Base-by-base conservation (phyloP, 108 stramenopile genomes). In the Schizochytrium sp. region DNA sequence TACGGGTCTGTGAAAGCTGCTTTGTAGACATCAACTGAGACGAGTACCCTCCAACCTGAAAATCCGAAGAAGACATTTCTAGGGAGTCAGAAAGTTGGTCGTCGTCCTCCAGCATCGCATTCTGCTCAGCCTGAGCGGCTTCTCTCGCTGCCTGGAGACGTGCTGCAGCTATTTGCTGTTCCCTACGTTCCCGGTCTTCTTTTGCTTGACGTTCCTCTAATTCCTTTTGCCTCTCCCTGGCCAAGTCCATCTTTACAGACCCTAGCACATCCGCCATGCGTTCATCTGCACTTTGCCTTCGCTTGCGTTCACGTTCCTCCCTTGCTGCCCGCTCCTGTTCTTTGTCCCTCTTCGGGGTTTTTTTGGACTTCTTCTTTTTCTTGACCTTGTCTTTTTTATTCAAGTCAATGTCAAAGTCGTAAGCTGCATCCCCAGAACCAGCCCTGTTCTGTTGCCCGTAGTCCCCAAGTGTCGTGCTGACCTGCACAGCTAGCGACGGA, bases 41-140 rank as follows among this genome's bases (percentile, higher is more conserved):
- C 5, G 47, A 49, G 76, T 83, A 83, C 50, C 76, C 76, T 0
- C 76, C 76, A 2, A 83, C 76, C 3, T 55, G 47, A 28, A 83
- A 83, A 40, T 83, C 76, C 3, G 76, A 47, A 5, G 76, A 83
- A 12, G 76, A 83, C 76, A 83, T 83, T 2, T 83, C 76, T 5
- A 83, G 76, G 50, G 76, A 83, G 76, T 83, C 76, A 10, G 76
- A 83, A 50, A 69, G 64, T 44, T 8, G 64, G 3, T 41, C n/a
- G 41, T 49, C 76, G 5, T 55, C 76, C 2, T 83, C 5, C 49
- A 5, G 38, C 1, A 2, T 46, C 45, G 5, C 15, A 7, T 50
- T 38, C 47, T n/a, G 38, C 55, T 83, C 76, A 10, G 47, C 47
- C 10, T 83, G 50, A 5, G 10, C 47, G 2, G 49, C 76, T 5